Evolutionary conservation across 176 grass and related monocot species (phyloP), one percentile per base, ranked within the genome.

Genomic region (Leersia perrieri): DNA sequence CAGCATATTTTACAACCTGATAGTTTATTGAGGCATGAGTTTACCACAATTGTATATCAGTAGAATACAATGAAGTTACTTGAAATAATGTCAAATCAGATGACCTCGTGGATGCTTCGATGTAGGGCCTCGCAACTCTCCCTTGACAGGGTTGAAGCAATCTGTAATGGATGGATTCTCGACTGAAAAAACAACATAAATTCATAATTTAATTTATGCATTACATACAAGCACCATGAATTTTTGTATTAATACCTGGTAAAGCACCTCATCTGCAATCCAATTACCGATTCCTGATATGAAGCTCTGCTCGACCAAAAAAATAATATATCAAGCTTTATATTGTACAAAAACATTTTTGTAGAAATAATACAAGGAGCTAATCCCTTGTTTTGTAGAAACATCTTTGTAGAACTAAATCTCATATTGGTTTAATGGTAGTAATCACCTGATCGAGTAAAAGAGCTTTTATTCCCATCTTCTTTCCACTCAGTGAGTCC

Each of bases 241-340:
- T 30, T 31, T 68, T 3, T 30, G 15, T 44, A 76, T 7, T 1
- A 55, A 47, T 85, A 94, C 90, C 95, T 94, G 92, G 78, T 98
- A 98, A 89, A 98, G 90, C 51, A 98, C 95, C 79, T 98, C 92
- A 60, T 98, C 95, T 81, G 88, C 90, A 81, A 98, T 70, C 95
- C 92, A 98, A 60, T 98, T 98, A 66, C 95, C 92, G 36, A 98
- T 98, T 60, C 95, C 92, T 86, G 92, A 98, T 72, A 98, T 86
- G 78, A 88, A 98, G 39, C 90, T 87, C 95, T 98, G 88, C 66
- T 47, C 36, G 31, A 72, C 42, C 60, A 66, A 39, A 58, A 66
- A 70, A 38, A 75, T n/a, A n/a, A n/a, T n/a, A n/a, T 28, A 2
- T 68, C 31, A 74, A 44, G 2, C 66, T 7, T 13, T 25, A 12